These are phyloP conservation scores for Colletotrichum sp. DNA, from an alignment of 2,329 filamentous ascomycete genomes.

Conservation along the genomic window DNA sequence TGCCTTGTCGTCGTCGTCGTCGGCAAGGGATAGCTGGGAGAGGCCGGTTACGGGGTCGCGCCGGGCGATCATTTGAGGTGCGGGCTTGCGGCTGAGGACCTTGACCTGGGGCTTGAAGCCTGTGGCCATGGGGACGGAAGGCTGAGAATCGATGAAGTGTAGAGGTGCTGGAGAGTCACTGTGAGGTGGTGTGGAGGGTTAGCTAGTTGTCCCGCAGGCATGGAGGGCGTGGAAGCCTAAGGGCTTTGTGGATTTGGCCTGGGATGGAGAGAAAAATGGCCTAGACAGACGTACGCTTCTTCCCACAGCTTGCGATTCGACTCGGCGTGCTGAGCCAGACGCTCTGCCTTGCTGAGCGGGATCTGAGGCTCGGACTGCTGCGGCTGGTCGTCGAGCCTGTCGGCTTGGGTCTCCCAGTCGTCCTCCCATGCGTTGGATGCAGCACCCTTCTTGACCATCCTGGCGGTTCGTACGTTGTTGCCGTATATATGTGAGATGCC, in stretches of 20 bases:
- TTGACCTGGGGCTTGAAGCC: constrained; percentile 84
- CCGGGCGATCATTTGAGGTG: constrained; percentile 61
- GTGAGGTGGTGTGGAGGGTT: constrained; percentile 5
- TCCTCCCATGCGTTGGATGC: constrained; percentile 86
- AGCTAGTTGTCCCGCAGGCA: neutral
- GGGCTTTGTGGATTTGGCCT: neutral
- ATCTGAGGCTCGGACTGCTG: constrained; percentile 37
- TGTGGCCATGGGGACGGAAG: constrained; percentile 65
- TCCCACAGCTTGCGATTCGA: constrained; percentile 88
- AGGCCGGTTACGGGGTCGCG: constrained; percentile 57
- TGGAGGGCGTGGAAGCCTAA: neutral
- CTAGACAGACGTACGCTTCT: constrained; percentile 68
- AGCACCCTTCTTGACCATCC: constrained; percentile 51
- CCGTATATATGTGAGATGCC: neutral
- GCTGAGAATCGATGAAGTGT: constrained; percentile 73
- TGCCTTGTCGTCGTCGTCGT: constrained; percentile 69
- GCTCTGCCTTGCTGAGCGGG: constrained; percentile 73
- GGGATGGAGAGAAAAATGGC: neutral
- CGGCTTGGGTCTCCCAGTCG: constrained; percentile 84
- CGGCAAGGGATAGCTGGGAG: constrained; percentile 48
- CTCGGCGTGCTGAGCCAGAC: constrained; percentile 79
- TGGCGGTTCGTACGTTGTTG: constrained; percentile 20
- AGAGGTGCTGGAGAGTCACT: constrained; percentile 78
- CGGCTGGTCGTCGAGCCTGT: constrained; percentile 52
- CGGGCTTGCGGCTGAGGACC: constrained; percentile 82